phyloP scores from a whole-genome alignment of 2,329 filamentous ascomycete genomes.

The Colletotrichum cordylinicola region DNA sequence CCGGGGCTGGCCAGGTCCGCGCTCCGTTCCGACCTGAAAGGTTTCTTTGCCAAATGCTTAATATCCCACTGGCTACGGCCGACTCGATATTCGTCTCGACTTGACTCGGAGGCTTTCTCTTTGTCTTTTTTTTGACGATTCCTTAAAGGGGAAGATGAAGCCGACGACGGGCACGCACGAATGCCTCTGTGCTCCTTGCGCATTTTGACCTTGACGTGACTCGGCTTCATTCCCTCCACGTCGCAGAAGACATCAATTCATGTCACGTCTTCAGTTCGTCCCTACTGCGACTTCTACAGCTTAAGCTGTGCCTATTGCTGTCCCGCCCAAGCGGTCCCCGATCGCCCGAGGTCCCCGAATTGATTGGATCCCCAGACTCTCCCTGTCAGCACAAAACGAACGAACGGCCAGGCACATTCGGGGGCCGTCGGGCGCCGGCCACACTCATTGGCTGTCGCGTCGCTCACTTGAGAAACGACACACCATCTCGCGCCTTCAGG shows the following conservation, averaged over 20 bases:
- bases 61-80: neutral
- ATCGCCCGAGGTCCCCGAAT: neutral
- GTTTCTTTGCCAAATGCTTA: neutral
- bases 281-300: neutral
- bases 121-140: neutral
- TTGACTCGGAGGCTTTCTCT: constrained; percentile 3
- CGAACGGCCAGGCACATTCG: neutral
- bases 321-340: neutral
- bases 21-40: neutral
- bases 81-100: constrained; percentile 10
- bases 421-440: neutral
- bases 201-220: neutral
- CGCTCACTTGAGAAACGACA: neutral
- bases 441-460: neutral
- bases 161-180: neutral
- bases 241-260: neutral
- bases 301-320: neutral
- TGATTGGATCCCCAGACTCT: neutral
- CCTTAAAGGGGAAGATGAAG: neutral
- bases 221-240: neutral
- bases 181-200: neutral
- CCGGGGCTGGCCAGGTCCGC: neutral
- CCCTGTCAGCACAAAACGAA: neutral
- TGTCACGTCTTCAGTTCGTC: constrained; percentile 7
- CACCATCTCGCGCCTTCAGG: neutral